phyloP scores from a whole-genome alignment of 2,329 filamentous ascomycete species.

The Botrytis cinerea region DNA sequence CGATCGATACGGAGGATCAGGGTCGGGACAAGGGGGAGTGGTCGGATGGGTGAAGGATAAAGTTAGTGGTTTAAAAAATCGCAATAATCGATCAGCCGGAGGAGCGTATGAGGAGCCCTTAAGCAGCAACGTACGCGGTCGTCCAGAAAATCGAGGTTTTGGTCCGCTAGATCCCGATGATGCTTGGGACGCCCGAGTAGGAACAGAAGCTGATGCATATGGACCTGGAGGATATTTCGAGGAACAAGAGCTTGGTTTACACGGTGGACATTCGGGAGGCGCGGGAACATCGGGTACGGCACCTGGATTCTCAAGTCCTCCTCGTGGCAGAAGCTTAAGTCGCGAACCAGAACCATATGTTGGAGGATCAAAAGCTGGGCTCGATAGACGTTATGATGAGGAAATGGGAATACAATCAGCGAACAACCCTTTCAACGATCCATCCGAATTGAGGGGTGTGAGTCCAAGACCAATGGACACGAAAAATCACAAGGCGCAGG shows the following conservation, averaged over 20 bases:
- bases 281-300: conserved; percentile 49
- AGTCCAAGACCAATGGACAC: conserved; percentile 71
- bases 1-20: conserved; percentile 46
- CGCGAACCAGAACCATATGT: conserved; percentile 48
- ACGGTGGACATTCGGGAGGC: conserved; percentile 48
- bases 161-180: conserved; percentile 77
- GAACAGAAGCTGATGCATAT: conserved; percentile 68
- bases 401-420: conserved; percentile 46
- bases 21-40: conserved; percentile 61
- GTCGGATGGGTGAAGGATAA: conserved; percentile 73
- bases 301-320: conserved; percentile 46
- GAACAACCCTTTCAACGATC: conserved; percentile 71
- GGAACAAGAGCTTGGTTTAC: conserved; percentile 68
- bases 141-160: conserved; percentile 57
- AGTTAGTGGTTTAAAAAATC: conserved; percentile 62
- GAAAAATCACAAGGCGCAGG: conserved; percentile 39
- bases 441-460: conserved; percentile 66
- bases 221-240: conserved; percentile 68
- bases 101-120: conserved; percentile 69
- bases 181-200: conserved; percentile 81
- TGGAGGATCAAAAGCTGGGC: conserved; percentile 45
- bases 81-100: conserved; percentile 64
- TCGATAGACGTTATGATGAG: conserved; percentile 49
- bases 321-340: conserved; percentile 47
- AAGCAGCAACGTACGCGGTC: conserved; percentile 43